Percentiles rank a stretch among this genome's conserved stretches.
Conservation (phyloP, 1,284 basidiomycete genomes). For the Lentinula novae-zelandiae region DNA sequence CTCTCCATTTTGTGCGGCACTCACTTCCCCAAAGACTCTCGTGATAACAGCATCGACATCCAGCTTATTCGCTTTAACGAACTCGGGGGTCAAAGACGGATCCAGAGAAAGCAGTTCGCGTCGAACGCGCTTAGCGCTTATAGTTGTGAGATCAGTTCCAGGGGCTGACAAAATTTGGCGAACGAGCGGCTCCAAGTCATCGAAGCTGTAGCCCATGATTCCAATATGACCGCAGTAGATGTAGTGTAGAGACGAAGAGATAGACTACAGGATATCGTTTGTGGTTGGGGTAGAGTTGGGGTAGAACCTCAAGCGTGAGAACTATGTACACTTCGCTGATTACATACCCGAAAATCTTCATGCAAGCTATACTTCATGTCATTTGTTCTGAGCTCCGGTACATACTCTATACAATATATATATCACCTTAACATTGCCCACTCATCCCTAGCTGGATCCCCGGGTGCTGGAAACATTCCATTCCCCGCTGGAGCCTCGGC, state of each 20-base stretch:
- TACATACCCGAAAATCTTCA: not conserved
- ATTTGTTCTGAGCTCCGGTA: not conserved
- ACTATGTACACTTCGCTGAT: not conserved
- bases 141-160: slow-evolving; percentile 64
- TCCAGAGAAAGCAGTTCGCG: slow-evolving; percentile 54
- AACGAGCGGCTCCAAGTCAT: slow-evolving; percentile 55
- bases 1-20: slow-evolving; percentile 31
- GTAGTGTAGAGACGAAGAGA: not conserved
- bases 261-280: not conserved
- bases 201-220: slow-evolving; percentile 41
- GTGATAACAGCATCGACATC: slow-evolving; percentile 59
- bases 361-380: not conserved
- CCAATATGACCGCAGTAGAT: not conserved
- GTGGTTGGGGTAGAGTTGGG: not conserved
- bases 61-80: slow-evolving; percentile 54
- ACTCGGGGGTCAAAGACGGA: slow-evolving; percentile 47
- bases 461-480: slow-evolving; percentile 60
- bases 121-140: slow-evolving; percentile 77
- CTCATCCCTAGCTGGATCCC: slow-evolving; percentile 60
- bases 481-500: slow-evolving; percentile 19
- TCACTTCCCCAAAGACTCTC: slow-evolving; percentile 57
- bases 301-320: not conserved
- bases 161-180: slow-evolving; percentile 65
- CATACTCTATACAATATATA: slow-evolving; percentile 13
- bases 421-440: slow-evolving; percentile 59